These are phyloP conservation scores for Sungouiella blattae DNA, from an alignment of 805 yeast species.

Conservation along the genomic window DNA sequence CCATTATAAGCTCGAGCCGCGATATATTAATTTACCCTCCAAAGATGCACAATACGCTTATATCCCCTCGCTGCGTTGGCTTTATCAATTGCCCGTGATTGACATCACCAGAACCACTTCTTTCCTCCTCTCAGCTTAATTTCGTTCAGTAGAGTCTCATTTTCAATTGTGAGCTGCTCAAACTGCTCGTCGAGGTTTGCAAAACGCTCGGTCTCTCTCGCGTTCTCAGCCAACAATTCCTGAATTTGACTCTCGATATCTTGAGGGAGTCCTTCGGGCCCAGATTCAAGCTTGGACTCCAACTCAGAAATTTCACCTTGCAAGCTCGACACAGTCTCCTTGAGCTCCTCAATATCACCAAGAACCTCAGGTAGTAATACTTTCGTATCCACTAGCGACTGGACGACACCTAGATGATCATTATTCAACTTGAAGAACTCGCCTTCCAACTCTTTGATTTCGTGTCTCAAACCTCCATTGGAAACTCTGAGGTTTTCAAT, in stretches of 20 bases:
- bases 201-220: slow-evolving; percentile 35
- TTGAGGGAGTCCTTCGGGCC: slow-evolving; percentile 27
- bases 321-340: slow-evolving; percentile 36
- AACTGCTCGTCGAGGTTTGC: slow-evolving; percentile 38
- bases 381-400: slow-evolving; percentile 79
- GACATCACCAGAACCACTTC: slow-evolving; percentile 27
- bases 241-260: slow-evolving; percentile 36
- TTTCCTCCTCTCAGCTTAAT: slow-evolving; percentile 17
- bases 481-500: slow-evolving; percentile 54
- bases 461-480: slow-evolving; percentile 71
- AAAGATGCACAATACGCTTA: too few relatives aligned
- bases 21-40: too few relatives aligned
- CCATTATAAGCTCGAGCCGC: too few relatives aligned
- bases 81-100: too few relatives aligned
- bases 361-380: slow-evolving; percentile 68
- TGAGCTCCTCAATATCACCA: slow-evolving; percentile 68
- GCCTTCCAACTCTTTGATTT: slow-evolving; percentile 69
- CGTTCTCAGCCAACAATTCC: slow-evolving; percentile 32
- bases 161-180: slow-evolving; percentile 22
- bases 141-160: slow-evolving; percentile 21
- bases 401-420: slow-evolving; percentile 85
- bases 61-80: too few relatives aligned
- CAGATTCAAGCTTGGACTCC: slow-evolving; percentile 30
- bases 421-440: slow-evolving; percentile 65
- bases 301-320: slow-evolving; percentile 37